A percentile compares a stretch with the other conserved stretches of the same genome.
Conservation (phyloP, 768 basidiomycete species). For the Porphyrellus cyaneotinctus region DNA sequence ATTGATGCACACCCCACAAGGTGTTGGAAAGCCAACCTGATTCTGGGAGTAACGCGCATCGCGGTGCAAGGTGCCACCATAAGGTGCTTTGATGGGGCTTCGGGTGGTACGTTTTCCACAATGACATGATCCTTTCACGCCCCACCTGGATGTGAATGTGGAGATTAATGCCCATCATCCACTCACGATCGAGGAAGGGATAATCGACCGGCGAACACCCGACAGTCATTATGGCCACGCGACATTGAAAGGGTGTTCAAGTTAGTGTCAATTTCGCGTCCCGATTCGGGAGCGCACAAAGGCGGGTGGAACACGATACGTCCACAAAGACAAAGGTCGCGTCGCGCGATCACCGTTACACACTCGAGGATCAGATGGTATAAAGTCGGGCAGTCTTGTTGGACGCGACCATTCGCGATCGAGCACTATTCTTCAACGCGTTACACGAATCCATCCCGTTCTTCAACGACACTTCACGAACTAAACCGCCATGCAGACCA, state of each 20-base stretch:
- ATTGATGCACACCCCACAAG: too few species aligned
- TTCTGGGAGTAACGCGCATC: too few species aligned
- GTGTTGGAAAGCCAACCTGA: too few species aligned
- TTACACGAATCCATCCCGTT: neutral
- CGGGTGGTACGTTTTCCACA: neutral
- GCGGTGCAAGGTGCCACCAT: neutral
- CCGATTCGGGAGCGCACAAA: constrained; percentile 14
- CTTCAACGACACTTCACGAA: neutral
- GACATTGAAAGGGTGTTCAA: constrained; percentile 6
- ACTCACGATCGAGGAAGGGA: neutral
- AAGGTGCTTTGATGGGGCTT: neutral
- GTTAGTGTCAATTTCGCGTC: neutral
- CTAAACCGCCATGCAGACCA: neutral
- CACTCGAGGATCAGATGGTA: constrained; percentile 5
- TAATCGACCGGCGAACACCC: neutral
- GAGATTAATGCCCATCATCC: neutral
- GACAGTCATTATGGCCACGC: neutral
- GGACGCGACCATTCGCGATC: neutral
- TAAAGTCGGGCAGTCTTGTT: constrained; percentile 1
- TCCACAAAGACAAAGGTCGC: constrained; percentile 9
- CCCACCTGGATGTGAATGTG: neutral
- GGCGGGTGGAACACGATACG: neutral
- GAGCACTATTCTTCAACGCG: neutral
- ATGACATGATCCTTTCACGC: neutral
- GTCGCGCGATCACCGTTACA: neutral